Evolutionary conservation across 2,329 filamentous ascomycete species (phyloP).

Genomic region (Penicillium expansum): DNA sequence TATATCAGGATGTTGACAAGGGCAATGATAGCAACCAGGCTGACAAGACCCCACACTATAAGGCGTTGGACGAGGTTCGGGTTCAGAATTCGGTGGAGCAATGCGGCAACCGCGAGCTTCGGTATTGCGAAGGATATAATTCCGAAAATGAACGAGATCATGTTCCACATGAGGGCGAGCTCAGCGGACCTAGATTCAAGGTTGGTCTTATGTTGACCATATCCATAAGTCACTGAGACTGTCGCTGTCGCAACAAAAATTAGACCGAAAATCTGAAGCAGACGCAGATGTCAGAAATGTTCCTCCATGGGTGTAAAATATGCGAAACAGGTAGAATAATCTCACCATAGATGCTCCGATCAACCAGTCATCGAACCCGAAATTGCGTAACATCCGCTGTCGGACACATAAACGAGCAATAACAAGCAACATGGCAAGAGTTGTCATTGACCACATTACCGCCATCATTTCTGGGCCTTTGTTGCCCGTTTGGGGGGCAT

Average conservation of each 20-base stretch:
- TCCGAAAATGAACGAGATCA: constrained; percentile 25
- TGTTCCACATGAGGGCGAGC: constrained; percentile 21
- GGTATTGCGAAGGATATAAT: constrained; percentile 26
- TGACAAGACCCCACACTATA: constrained; percentile 25
- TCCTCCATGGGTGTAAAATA: neutral
- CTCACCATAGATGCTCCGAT: constrained; percentile 34
- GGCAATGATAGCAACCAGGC: constrained; percentile 30
- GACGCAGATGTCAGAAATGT: neutral
- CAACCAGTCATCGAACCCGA: constrained; percentile 39
- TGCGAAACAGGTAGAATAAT: neutral
- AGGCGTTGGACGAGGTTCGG: constrained; percentile 11
- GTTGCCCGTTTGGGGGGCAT: neutral
- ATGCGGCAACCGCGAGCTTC: constrained; percentile 25
- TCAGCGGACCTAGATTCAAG: constrained; percentile 24
- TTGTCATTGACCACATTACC: constrained; percentile 30
- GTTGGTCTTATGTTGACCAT: constrained; percentile 38
- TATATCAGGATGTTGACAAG: constrained; percentile 38
- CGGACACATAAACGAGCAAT: constrained; percentile 31
- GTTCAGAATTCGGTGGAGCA: constrained; percentile 24
- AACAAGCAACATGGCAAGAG: constrained; percentile 31
- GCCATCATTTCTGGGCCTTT: constrained; percentile 32
- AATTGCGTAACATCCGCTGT: constrained; percentile 29
- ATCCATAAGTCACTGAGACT: constrained; percentile 38
- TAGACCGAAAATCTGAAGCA: constrained; percentile 34
- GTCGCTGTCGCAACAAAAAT: constrained; percentile 34